Base-by-base conservation (phyloP, 768 basidiomycete genomes). In the Lepiota venenata region DNA sequence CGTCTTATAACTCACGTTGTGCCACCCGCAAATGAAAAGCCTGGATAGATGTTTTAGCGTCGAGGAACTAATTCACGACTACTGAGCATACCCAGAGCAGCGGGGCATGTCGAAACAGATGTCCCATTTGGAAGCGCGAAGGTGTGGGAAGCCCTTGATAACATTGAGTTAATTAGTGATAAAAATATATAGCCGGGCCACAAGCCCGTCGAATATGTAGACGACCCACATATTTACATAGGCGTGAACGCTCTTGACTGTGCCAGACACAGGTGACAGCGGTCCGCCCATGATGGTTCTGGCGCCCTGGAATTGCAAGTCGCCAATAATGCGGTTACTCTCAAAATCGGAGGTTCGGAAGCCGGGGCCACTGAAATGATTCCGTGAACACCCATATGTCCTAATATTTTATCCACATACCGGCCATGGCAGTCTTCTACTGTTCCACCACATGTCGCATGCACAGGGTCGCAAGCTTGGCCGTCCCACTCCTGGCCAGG, bases 1-100 rank as follows among this genome's bases (percentile, higher is more conserved):
- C 21, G n/a, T 20, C 36, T 27, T 45, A 50, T 18, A 10, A 67
- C 80, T 68, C 55, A 88, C 87, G 87, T 89, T 25, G 88, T 91
- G 65, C 89, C 89, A 44, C 87, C 88, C 14, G 88, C 89, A 59
- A 91, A 91, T 0, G 81, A 75, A 65, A 74, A 90, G 10, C 89
- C 88, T 89, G 43, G 40, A 15, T 29, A 18, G 41, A 38, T 60
- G 8, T 51, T 48, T 52, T 56, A 43, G 41, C 35, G 11, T 37
- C 35, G 51, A 43, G 37, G 43, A 35, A 12, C 44, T 32, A 27
- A 38, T 37, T 45, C 47, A 15, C 25, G 11, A 10, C 7, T 58
- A 53, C 50, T n/a, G 22, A 32, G 63, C 79, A 55, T 56, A 87
- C 87, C 90, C 68, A 90, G 72, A 44, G 88, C 90, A 57, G 89